These are phyloP conservation scores for Erythrobasidium yunnanense DNA, from an alignment of 768 basidiomycete species.

Conservation along the genomic window DNA sequence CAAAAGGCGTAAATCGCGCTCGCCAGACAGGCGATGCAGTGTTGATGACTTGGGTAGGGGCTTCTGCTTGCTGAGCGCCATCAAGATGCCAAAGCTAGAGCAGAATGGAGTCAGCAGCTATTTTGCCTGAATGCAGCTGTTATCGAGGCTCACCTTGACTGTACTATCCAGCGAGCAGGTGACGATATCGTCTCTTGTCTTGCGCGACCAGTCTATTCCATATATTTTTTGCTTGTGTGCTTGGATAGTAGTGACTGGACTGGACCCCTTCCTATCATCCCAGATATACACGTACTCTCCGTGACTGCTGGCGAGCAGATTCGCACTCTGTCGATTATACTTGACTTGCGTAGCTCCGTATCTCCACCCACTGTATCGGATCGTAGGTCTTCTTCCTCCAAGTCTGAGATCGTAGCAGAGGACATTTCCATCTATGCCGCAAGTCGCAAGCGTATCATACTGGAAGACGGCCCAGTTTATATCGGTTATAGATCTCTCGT, in stretches of 20 bases:
- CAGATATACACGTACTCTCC: constrained; percentile 76
- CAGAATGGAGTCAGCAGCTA: constrained; percentile 32
- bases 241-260: constrained; percentile 48
- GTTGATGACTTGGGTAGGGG: constrained; percentile 43
- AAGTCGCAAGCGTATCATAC: constrained; percentile 54
- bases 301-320: constrained; percentile 82
- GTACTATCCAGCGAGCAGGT: constrained; percentile 88
- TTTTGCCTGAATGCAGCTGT: background rate
- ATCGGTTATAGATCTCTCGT: constrained; percentile 91
- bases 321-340: constrained; percentile 80
- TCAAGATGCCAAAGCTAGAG: constrained; percentile 38
- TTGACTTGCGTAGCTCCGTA: constrained; percentile 55
- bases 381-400: constrained; percentile 51
- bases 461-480: constrained; percentile 57
- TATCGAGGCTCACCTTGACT: constrained; percentile 30
- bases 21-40: constrained; percentile 90
- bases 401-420: constrained; percentile 85
- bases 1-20: constrained; percentile 83
- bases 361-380: constrained; percentile 52
- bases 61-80: constrained; percentile 6
- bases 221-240: constrained; percentile 90
- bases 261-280: constrained; percentile 69
- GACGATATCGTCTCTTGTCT: constrained; percentile 61
- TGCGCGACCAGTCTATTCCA: constrained; percentile 90
- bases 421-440: constrained; percentile 84